phyloP scores from a whole-genome alignment of 1,139 yeast genomes.

The Diutina rugosa region DNA sequence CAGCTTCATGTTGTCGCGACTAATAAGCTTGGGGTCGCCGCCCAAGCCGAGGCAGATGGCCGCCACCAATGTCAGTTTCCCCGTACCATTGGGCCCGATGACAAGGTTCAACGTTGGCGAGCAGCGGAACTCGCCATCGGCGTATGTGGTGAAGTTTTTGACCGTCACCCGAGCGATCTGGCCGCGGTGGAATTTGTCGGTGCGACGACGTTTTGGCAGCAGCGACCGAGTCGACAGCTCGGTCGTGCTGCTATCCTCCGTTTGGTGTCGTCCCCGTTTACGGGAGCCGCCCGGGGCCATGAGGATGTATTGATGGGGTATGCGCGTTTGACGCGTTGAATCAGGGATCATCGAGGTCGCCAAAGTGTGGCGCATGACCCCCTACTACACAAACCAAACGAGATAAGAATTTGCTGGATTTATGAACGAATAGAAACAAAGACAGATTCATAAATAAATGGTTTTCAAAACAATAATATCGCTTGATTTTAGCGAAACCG shows the following conservation, averaged over 20 bases:
- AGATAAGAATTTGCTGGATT: too few species aligned
- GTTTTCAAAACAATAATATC: too few species aligned
- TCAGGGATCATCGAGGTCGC: background rate
- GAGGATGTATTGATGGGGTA: background rate
- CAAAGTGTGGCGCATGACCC: background rate
- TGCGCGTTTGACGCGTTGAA: background rate
- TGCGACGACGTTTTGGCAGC: background rate
- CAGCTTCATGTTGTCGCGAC: constrained; percentile 61
- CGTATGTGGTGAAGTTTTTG: constrained; percentile 72
- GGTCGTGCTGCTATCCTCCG: background rate
- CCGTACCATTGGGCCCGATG: constrained; percentile 96
- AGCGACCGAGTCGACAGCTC: background rate
- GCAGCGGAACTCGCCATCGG: constrained; percentile 60
- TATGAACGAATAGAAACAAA: too few species aligned
- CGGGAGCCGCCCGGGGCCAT: background rate
- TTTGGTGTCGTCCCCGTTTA: background rate
- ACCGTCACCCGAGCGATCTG: constrained; percentile 55
- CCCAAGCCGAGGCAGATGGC: constrained; percentile 87
- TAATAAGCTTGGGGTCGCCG: constrained; percentile 67
- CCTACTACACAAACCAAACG: too few species aligned
- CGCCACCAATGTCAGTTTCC: constrained; percentile 87
- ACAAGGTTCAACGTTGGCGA: constrained; percentile 87
- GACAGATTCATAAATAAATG: too few species aligned
- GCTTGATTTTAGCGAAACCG: too few species aligned
- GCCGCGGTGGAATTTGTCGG: constrained; percentile 36